These are phyloP conservation scores for Pistacia integerrima DNA, from an alignment of 345 rosid genomes.

Conservation along the genomic window DNA sequence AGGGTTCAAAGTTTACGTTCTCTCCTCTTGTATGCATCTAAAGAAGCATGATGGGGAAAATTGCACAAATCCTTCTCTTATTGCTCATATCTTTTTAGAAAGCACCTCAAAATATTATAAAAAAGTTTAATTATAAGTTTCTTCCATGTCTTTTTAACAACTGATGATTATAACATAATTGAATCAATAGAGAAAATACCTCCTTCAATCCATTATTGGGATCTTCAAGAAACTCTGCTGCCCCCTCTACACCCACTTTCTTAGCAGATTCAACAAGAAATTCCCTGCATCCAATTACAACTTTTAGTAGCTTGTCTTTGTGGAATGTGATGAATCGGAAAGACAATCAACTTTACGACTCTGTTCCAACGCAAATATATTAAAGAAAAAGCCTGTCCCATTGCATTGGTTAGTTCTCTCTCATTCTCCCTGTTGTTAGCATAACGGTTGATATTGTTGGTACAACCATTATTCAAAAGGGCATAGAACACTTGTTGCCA, in stretches of 20 bases:
- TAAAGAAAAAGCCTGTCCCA: neutral
- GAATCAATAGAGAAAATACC: constrained; percentile 30
- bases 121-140: neutral
- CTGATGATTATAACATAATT: neutral
- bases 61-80: too few species aligned
- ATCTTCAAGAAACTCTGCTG: constrained; percentile 75
- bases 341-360: neutral
- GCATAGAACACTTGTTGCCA: too few species aligned
- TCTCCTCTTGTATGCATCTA: neutral
- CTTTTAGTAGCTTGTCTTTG: constrained; percentile 5
- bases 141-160: neutral
- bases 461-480: neutral
- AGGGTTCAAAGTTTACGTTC: neutral
- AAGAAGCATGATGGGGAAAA: too few species aligned
- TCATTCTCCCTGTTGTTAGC: neutral
- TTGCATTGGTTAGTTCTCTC: neutral
- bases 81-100: neutral
- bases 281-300: constrained; percentile 43
- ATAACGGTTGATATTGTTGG: neutral
- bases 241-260: constrained; percentile 78
- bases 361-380: neutral
- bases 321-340: neutral
- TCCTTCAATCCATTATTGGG: constrained; percentile 69
- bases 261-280: constrained; percentile 78
- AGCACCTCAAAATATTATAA: neutral